These are phyloP conservation scores for Penicillium sp. DNA, from an alignment of 2,329 filamentous ascomycete species.

Conservation along the genomic window DNA sequence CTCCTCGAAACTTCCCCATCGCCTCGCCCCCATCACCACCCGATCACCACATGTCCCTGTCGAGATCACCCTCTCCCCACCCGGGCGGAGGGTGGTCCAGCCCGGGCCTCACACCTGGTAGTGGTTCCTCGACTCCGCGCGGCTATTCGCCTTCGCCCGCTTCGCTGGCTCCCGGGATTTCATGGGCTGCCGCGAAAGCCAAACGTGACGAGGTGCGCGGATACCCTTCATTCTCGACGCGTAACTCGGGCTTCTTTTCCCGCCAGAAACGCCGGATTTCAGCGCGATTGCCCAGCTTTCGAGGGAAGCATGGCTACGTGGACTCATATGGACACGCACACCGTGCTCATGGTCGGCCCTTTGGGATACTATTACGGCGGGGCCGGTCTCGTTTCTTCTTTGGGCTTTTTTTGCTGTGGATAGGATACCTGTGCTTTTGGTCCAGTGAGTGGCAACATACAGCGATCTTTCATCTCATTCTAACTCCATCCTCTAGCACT, in stretches of 20 bases:
- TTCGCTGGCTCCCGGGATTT: conserved; percentile 46
- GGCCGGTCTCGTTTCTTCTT: conserved; percentile 61
- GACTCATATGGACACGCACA: conserved; percentile 62
- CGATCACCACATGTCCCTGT: conserved; percentile 71
- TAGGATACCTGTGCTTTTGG: conserved; percentile 63
- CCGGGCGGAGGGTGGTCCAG: conserved; percentile 85
- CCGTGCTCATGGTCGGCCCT: conserved; percentile 27
- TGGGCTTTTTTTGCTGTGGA: conserved; percentile 56
- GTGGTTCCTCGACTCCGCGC: conserved; percentile 64
- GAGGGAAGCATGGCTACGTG: conserved; percentile 51
- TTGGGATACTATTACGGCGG: conserved; percentile 55
- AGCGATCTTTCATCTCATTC: background rate
- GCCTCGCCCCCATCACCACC: conserved; percentile 4
- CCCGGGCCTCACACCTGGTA: conserved; percentile 69
- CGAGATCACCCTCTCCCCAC: conserved; percentile 79
- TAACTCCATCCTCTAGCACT: conserved; percentile 48
- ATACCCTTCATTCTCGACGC: conserved; percentile 73
- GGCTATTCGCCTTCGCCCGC: conserved; percentile 32
- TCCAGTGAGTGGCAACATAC: conserved; percentile 58
- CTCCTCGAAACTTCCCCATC: background rate
- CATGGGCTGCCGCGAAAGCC: conserved; percentile 79
- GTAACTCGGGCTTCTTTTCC: conserved; percentile 81
- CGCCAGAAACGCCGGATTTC: conserved; percentile 78
- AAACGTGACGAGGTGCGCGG: conserved; percentile 68
- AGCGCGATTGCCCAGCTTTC: conserved; percentile 70